These are phyloP conservation scores for Rhododendron ferrugineum DNA, from an alignment of 148 eudicot genomes.

Conservation along the genomic window DNA sequence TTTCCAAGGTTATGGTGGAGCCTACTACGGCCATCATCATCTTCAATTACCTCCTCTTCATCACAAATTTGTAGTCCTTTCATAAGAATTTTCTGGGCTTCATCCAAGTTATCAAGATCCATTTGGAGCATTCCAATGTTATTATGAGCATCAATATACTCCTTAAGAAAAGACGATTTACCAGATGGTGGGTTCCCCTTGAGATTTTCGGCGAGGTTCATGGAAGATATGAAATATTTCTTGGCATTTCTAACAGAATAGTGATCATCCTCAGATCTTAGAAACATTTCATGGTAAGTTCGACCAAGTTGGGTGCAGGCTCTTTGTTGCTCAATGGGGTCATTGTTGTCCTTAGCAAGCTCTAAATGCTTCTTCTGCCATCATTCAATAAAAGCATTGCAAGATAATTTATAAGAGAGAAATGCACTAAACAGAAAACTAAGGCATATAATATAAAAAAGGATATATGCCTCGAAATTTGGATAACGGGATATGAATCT, in stretches of 20 bases:
- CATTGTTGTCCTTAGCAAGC: conserved; percentile 66
- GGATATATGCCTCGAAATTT: neutral
- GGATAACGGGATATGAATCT: neutral
- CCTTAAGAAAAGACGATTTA: conserved; percentile 61
- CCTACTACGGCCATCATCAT: conserved; percentile 78
- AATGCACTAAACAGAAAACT: neutral
- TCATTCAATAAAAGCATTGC: neutral
- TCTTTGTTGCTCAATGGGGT: conserved; percentile 90
- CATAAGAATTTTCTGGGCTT: conserved; percentile 59
- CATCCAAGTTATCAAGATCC: conserved; percentile 83
- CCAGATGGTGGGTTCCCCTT: conserved; percentile 50
- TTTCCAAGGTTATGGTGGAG: conserved; percentile 91
- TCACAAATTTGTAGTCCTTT: conserved; percentile 79
- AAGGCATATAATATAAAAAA: neutral
- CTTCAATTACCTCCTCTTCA: conserved; percentile 73
- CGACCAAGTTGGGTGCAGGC: conserved; percentile 96
- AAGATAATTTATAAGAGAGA: neutral
- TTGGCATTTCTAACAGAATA: conserved; percentile 73
- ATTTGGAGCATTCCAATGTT: conserved; percentile 90
- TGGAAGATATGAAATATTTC: conserved; percentile 64
- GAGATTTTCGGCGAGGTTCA: conserved; percentile 63
- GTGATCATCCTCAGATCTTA: conserved; percentile 55
- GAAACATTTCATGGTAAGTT: conserved; percentile 82
- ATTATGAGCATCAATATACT: conserved; percentile 90
- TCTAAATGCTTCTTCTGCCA: conserved; percentile 80